Conservation (phyloP, 2,329 filamentous ascomycete species). For the Penicillium nordicum region DNA sequence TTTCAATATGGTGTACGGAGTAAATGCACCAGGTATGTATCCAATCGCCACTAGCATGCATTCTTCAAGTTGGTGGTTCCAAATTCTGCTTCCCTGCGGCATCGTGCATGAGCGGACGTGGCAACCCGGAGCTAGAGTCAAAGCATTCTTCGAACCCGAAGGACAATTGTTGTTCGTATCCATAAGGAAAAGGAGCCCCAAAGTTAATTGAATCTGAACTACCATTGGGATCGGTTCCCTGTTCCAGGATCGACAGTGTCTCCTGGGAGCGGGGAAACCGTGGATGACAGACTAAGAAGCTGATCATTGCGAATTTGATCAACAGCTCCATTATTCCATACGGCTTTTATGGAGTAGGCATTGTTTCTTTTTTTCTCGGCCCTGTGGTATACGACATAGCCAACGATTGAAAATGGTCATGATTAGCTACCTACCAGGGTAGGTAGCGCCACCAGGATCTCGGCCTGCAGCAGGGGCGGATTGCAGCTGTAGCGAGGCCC, state of each 20-base stretch:
- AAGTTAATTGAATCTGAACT: not conserved
- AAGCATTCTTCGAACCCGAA: not conserved
- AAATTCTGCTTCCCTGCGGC: slow-evolving; percentile 1
- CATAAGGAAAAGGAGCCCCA: not conserved
- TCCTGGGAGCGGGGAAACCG: not conserved
- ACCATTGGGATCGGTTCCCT: slow-evolving; percentile 21
- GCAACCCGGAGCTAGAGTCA: slow-evolving; percentile 5
- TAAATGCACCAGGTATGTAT: not conserved
- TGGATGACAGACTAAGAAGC: slow-evolving; percentile 1
- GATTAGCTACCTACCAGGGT: not conserved
- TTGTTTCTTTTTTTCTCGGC: not conserved
- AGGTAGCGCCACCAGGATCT: not conserved
- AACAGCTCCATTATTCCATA: not conserved
- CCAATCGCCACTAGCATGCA: not conserved
- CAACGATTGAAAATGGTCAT: not conserved
- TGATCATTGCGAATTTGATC: not conserved
- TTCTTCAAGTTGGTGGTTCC: not conserved
- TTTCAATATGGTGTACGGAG: not conserved
- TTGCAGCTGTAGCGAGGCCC: slow-evolving; percentile 6
- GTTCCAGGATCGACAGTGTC: slow-evolving; percentile 20
- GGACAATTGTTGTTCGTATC: not conserved
- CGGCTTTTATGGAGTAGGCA: not conserved
- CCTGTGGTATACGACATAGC: not conserved
- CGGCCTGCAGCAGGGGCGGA: not conserved
- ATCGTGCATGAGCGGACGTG: slow-evolving; percentile 2